Conservation (phyloP, 169 alveolate genomes). For the Cryptosporidium sp. region DNA sequence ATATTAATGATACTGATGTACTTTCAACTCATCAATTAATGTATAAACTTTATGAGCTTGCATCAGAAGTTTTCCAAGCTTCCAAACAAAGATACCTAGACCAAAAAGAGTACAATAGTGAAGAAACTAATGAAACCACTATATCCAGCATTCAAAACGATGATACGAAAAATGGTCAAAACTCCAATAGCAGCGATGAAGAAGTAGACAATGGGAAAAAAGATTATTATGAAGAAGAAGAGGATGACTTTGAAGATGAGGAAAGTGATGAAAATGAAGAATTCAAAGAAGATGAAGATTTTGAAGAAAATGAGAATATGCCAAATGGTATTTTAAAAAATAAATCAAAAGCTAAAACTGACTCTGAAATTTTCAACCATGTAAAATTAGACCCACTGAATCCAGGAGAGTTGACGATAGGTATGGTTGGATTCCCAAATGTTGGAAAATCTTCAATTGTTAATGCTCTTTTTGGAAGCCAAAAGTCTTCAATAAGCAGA, state of each 20-base stretch:
- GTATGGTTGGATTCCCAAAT: slow-evolving; percentile 99
- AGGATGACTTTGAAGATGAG: neutral
- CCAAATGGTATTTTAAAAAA: slow-evolving; percentile 61
- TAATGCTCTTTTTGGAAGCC: slow-evolving; percentile 93
- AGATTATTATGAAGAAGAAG: slow-evolving; percentile 16
- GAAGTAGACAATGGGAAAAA: slow-evolving; percentile 34
- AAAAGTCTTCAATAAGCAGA: slow-evolving; percentile 95
- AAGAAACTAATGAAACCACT: neutral
- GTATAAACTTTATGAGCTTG: slow-evolving; percentile 16
- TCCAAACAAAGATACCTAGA: slow-evolving; percentile 16
- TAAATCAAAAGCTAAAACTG: neutral
- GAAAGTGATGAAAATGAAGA: slow-evolving; percentile 59
- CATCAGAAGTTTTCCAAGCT: slow-evolving; percentile 13
- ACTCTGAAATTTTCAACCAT: slow-evolving; percentile 12
- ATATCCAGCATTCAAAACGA: neutral
- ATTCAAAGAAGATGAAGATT: slow-evolving; percentile 44
- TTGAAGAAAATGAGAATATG: neutral
- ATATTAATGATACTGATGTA: slow-evolving; percentile 26
- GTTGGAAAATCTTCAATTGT: slow-evolving; percentile 99
- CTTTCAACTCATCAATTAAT: slow-evolving; percentile 32
- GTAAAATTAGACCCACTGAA: slow-evolving; percentile 57
- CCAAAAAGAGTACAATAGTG: neutral
- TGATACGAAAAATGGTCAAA: neutral
- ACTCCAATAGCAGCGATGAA: slow-evolving; percentile 77
- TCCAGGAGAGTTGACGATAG: slow-evolving; percentile 85